phyloP scores from a whole-genome alignment of 2,329 filamentous ascomycete species.

The Tolypocladium capitatum region DNA sequence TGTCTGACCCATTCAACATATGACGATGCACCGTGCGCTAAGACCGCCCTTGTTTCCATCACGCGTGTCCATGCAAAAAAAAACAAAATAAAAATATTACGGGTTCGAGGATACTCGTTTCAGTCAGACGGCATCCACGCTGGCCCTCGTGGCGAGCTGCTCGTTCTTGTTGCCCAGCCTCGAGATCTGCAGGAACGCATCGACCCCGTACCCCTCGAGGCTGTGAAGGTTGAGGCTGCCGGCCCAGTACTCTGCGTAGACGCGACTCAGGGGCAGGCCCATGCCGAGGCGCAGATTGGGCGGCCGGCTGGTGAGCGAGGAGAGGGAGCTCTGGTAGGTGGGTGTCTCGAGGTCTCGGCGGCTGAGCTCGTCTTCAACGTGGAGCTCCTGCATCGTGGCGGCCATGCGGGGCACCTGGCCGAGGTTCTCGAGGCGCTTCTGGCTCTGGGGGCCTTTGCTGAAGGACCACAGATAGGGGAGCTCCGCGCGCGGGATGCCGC shows the following conservation, averaged over 20 bases:
- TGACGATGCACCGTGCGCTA: slow-evolving; percentile 3
- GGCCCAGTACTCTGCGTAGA: slow-evolving; percentile 98
- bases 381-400: slow-evolving; percentile 82
- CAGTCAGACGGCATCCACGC: slow-evolving; percentile 55
- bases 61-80: not conserved
- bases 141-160: slow-evolving; percentile 66
- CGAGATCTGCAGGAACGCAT: slow-evolving; percentile 91
- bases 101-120: not conserved
- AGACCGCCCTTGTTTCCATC: not conserved
- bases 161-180: slow-evolving; percentile 98
- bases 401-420: slow-evolving; percentile 80
- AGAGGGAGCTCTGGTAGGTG: slow-evolving; percentile 49
- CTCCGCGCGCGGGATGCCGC: slow-evolving; percentile 74
- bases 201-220: slow-evolving; percentile 87
- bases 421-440: slow-evolving; percentile 71
- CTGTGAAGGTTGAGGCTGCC: slow-evolving; percentile 84
- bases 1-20: not conserved
- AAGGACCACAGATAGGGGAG: slow-evolving; percentile 94
- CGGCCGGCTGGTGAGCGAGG: slow-evolving; percentile 66
- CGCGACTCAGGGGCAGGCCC: slow-evolving; percentile 81
- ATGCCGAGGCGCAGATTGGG: slow-evolving; percentile 84
- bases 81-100: not conserved
- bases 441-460: slow-evolving; percentile 74
- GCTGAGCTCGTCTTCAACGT: slow-evolving; percentile 29
- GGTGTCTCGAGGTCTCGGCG: slow-evolving; percentile 29